Percentiles rank a stretch among this genome's conserved stretches.
Conservation (phyloP, 2,329 filamentous ascomycete genomes). For the Aspergillus carbonarius region DNA sequence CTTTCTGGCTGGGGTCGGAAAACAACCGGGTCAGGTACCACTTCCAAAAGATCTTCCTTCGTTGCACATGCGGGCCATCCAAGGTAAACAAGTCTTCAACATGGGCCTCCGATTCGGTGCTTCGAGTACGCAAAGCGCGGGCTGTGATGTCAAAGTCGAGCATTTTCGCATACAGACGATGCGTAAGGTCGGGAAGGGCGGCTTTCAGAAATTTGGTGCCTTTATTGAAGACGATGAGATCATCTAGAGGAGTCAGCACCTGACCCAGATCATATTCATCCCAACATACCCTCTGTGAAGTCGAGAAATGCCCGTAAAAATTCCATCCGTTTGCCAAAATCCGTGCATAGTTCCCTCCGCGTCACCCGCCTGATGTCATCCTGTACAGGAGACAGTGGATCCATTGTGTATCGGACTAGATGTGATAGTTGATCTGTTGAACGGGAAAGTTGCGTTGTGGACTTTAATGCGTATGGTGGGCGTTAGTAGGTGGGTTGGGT, state of each 20-base stretch:
- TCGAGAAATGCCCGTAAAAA: slow-evolving; percentile 8
- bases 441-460: neutral
- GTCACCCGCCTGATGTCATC: slow-evolving; percentile 3
- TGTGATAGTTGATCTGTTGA: neutral
- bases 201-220: slow-evolving; percentile 9
- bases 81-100: slow-evolving; percentile 12
- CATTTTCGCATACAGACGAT: slow-evolving; percentile 15
- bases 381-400: neutral
- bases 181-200: slow-evolving; percentile 9
- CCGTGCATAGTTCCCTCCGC: slow-evolving; percentile 14
- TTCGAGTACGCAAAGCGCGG: slow-evolving; percentile 11
- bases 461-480: neutral
- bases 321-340: slow-evolving; percentile 11
- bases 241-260: slow-evolving; percentile 3
- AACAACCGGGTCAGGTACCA: slow-evolving; percentile 16
- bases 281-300: slow-evolving; percentile 8
- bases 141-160: slow-evolving; percentile 16
- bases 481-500: neutral
- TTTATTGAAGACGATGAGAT: slow-evolving; percentile 10
- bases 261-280: neutral
- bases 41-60: slow-evolving; percentile 16
- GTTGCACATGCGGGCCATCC: slow-evolving; percentile 14
- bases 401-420: neutral
- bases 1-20: slow-evolving; percentile 8
- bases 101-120: slow-evolving; percentile 5